These are phyloP conservation scores for Scedosporium apiospermum DNA, from an alignment of 2,329 filamentous ascomycete genomes.

Conservation along the genomic window DNA sequence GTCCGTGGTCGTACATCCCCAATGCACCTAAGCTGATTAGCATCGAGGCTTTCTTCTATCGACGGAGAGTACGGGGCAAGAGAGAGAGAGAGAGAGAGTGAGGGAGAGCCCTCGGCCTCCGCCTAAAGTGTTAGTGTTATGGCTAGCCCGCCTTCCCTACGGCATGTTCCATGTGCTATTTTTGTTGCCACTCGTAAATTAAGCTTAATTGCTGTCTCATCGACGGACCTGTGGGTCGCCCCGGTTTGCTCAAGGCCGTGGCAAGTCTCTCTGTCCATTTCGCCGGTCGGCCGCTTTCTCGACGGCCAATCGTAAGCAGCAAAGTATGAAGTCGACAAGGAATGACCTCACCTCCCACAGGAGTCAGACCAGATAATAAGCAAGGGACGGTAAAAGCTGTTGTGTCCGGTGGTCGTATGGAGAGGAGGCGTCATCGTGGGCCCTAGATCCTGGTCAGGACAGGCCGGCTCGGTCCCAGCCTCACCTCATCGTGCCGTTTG, in stretches of 20 bases:
- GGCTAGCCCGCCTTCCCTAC: not conserved
- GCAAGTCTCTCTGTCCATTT: not conserved
- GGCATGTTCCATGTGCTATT: not conserved
- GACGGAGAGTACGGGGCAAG: not conserved
- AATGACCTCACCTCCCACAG: too few relatives aligned
- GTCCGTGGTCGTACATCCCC: too few relatives aligned
- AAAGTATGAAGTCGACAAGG: not conserved
- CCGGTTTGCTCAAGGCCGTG: not conserved
- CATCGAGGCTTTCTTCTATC: too few relatives aligned
- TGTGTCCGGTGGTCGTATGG: not conserved
- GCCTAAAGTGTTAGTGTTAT: not conserved
- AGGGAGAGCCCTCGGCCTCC: not conserved
- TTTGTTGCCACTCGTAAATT: conserved; percentile 7
- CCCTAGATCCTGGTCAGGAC: not conserved
- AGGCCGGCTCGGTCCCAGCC: not conserved
- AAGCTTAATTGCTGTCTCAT: conserved; percentile 5
- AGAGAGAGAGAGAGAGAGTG: not conserved
- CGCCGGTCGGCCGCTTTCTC: not conserved
- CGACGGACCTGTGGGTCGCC: not conserved
- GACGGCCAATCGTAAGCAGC: too few relatives aligned
- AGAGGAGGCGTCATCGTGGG: not conserved
- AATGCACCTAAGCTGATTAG: too few relatives aligned
- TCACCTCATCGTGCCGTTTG: not conserved
- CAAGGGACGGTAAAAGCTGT: not conserved
- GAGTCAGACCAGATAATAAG: not conserved